A percentile compares a stretch with the other conserved stretches of the same genome.
These are phyloP conservation scores for Amorphotheca resinae DNA, from an alignment of 495 filamentous ascomycete species.

Conservation along the genomic window DNA sequence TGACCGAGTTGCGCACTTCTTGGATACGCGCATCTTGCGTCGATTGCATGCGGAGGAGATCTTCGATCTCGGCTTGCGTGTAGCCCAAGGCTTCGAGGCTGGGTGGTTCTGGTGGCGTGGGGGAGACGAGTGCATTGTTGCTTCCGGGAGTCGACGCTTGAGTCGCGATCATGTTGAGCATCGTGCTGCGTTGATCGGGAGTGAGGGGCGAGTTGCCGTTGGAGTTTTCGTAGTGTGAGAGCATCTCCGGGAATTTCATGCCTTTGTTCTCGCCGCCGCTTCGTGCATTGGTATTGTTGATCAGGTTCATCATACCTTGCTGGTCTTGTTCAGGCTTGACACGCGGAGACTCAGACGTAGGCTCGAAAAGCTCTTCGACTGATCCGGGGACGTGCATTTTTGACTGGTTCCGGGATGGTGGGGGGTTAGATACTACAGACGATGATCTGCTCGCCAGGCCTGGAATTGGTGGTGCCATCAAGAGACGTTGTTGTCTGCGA, in stretches of 20 bases:
- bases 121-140: constrained; percentile 37
- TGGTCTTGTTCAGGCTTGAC: constrained; percentile 23
- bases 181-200: constrained; percentile 61
- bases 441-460: constrained; percentile 18
- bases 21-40: constrained; percentile 62
- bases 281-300: constrained; percentile 65
- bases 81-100: constrained; percentile 48
- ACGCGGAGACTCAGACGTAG: constrained; percentile 8
- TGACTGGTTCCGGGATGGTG: constrained; percentile 19
- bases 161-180: constrained; percentile 65
- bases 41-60: constrained; percentile 56
- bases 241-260: constrained; percentile 62
- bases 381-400: constrained; percentile 16
- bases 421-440: constrained; percentile 27
- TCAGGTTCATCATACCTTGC: constrained; percentile 71
- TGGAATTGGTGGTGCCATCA: constrained; percentile 19
- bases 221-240: constrained; percentile 55
- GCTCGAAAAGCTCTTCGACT: constrained; percentile 27
- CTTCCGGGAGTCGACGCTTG: constrained; percentile 11
- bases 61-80: constrained; percentile 60
- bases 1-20: constrained; percentile 51
- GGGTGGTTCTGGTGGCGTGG: constrained; percentile 40
- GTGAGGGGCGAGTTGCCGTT: constrained; percentile 56
- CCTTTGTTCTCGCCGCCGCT: constrained; percentile 31
- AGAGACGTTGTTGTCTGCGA: constrained; percentile 19